These are phyloP conservation scores for Arthrocladium fulminans DNA, from an alignment of 2,329 filamentous ascomycete species.

Conservation along the genomic window DNA sequence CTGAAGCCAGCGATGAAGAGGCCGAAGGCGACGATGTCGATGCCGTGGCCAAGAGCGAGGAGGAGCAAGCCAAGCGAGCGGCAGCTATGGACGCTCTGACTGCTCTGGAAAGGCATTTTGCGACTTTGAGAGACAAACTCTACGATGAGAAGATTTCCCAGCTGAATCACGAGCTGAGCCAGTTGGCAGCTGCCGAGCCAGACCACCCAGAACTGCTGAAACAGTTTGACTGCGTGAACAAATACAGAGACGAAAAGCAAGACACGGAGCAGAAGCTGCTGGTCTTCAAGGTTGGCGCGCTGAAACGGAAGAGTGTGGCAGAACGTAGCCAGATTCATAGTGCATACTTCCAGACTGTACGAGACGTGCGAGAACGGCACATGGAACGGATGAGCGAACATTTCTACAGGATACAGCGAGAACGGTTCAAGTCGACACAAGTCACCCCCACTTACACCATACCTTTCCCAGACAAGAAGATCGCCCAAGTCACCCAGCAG, in stretches of 20 bases:
- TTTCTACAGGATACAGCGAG: slow-evolving; percentile 87
- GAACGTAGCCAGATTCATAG: slow-evolving; percentile 78
- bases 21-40: slow-evolving; percentile 38
- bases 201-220: slow-evolving; percentile 86
- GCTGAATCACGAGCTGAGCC: slow-evolving; percentile 59
- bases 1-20: slow-evolving; percentile 42
- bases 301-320: slow-evolving; percentile 67
- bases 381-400: slow-evolving; percentile 76
- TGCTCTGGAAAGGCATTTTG: slow-evolving; percentile 80
- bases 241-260: slow-evolving; percentile 70
- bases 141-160: slow-evolving; percentile 81
- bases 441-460: slow-evolving; percentile 74
- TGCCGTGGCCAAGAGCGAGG: slow-evolving; percentile 40
- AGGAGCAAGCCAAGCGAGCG: slow-evolving; percentile 62
- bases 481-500: slow-evolving; percentile 73
- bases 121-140: slow-evolving; percentile 67
- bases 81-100: slow-evolving; percentile 70
- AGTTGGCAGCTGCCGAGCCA: slow-evolving; percentile 49
- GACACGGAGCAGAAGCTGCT: slow-evolving; percentile 65
- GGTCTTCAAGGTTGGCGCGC: slow-evolving; percentile 62
- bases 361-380: slow-evolving; percentile 71
- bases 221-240: slow-evolving; percentile 80
- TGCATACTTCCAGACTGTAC: slow-evolving; percentile 79
- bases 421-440: slow-evolving; percentile 69
- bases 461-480: slow-evolving; percentile 66